Evolutionary conservation across 2,329 filamentous ascomycete genomes (phyloP), one percentile per base, ranked within the genome.

Genomic region (Ambrosiella cleistominuta): DNA sequence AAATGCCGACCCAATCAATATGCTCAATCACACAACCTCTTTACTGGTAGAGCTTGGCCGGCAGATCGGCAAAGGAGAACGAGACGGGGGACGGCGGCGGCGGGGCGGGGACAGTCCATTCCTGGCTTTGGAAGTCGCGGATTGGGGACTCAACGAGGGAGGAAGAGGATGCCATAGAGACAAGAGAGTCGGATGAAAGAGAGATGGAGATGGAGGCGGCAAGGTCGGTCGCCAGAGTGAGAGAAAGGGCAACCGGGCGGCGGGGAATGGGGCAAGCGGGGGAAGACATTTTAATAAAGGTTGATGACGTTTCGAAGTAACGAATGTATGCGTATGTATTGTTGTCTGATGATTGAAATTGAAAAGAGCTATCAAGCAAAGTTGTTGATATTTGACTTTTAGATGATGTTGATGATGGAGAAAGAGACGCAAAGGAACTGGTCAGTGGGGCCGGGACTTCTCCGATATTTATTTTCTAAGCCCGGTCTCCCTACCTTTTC

Each of bases 31-130:
- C 13, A 45, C 39, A 47, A 47, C 15, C 17, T 19, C 15, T 3
- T 49, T 56, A 59, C 40, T 56, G 44, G 17, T 27, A 53, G 39
- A 58, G 17, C 7, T 38, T 50, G 37, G 40, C 52, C 27, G 57
- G 50, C 45, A 57, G 15, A 57, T 36, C 35, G 35, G 36, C 36
- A 52, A 82, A 78, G 27, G 70, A 68, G 65, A 81, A 82, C 69
- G 77, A 78, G 65, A 83, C 77, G 7, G 81, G 81, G 63, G 77
- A 81, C 11, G 81, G 79, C 17, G 81, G 81, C 11, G 81, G 81
- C 45, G 81, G 78, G 12, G 80, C 79, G n/a, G 81, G 81, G 17
- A 82, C 79, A 38, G 74, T 73, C 70, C 82, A 83, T 68, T 83
- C 80, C 60, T 77, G 70, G 64, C 80, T 76, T 62, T 72, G 72